Evolutionary conservation across 139 green algal species (phyloP), one percentile per base, ranked within the genome.

Genomic region (Nannochloris sp.): DNA sequence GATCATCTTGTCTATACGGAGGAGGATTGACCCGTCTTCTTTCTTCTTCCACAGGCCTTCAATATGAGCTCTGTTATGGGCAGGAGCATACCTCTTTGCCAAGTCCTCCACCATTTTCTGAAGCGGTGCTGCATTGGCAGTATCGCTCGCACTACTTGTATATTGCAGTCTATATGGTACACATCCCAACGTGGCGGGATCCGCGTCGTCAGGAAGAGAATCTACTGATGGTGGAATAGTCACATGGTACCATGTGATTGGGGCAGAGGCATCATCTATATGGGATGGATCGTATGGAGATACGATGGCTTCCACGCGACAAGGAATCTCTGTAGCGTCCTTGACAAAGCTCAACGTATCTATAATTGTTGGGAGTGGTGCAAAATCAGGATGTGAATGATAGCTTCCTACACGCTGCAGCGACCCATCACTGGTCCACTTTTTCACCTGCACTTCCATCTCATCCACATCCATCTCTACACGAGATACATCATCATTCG

Each of bases 391-490:
- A 66, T 92, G 85, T 6, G 75, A 84, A 70, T 89, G 84, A 65
- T 92, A 92, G 74, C 82, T 86, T 17, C 85, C 85, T 17, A 91
- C 74, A 2, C 73, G 71, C 36, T 61, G 59, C 29, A 40, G 33
- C 0, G 50, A 36, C 1, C 43, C 55, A 28, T 25, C 63, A 28
- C 6, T 63, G 28, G 37, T 10, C 40, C 77, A 55, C 20, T 56
- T 49, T 63, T 62, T n/a, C 61, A 40, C 31, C 75, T 79, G 29
- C 57, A 30, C 25, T 77, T 68, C 50, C 83, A 49, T 68, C 64
- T 87, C 82, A 31, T 80, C 76, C 0, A 74, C 62, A 51, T 92
- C 84, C 74, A 94, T 88, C 49, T 94, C 82, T 29, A 89, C 83
- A 49, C 82, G 79, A n/a, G 77, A 72, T 31, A 51, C 62, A 25